phyloP scores from a whole-genome alignment of 352 stramenopile species.

The Phytophthora europaea region DNA sequence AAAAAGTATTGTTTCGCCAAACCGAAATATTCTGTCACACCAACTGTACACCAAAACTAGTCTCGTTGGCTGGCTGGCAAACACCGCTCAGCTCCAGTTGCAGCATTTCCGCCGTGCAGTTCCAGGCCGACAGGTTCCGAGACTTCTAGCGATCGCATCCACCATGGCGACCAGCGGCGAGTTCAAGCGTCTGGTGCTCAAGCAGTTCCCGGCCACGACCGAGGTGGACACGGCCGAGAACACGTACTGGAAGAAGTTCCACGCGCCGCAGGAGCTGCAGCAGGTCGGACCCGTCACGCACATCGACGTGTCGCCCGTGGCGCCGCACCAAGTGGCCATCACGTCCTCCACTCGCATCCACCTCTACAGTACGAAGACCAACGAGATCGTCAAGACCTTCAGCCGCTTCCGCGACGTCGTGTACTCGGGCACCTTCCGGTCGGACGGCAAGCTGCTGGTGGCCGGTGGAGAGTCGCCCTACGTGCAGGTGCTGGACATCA shows the following conservation, averaged over 20 bases:
- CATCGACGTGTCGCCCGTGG: slow-evolving; percentile 84
- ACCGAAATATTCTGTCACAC: neutral
- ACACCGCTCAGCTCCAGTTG: slow-evolving; percentile 18
- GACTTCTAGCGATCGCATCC: neutral
- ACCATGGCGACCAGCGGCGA: slow-evolving; percentile 77
- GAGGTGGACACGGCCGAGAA: slow-evolving; percentile 85
- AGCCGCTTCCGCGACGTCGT: slow-evolving; percentile 90
- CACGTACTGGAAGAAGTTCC: slow-evolving; percentile 92
- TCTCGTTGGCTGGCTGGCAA: slow-evolving; percentile 30
- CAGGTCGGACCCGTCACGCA: slow-evolving; percentile 88
- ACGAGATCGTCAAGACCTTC: slow-evolving; percentile 91
- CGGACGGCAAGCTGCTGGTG: slow-evolving; percentile 90
- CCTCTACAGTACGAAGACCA: slow-evolving; percentile 85
- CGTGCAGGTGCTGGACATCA: slow-evolving; percentile 91
- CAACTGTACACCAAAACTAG: neutral
- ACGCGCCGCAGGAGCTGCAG: slow-evolving; percentile 83
- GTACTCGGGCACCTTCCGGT: slow-evolving; percentile 88
- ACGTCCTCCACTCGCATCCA: slow-evolving; percentile 90
- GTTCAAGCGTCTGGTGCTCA: slow-evolving; percentile 90
- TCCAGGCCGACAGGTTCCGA: neutral
- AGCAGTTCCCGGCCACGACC: slow-evolving; percentile 86
- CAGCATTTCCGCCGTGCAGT: slow-evolving; percentile 15
- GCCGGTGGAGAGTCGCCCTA: slow-evolving; percentile 78
- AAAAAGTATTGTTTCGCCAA: neutral
- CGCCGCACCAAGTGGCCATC: slow-evolving; percentile 87